Conservation (phyloP, 2,329 filamentous ascomycete genomes). For the Colletotrichum neosansevieriae region DNA sequence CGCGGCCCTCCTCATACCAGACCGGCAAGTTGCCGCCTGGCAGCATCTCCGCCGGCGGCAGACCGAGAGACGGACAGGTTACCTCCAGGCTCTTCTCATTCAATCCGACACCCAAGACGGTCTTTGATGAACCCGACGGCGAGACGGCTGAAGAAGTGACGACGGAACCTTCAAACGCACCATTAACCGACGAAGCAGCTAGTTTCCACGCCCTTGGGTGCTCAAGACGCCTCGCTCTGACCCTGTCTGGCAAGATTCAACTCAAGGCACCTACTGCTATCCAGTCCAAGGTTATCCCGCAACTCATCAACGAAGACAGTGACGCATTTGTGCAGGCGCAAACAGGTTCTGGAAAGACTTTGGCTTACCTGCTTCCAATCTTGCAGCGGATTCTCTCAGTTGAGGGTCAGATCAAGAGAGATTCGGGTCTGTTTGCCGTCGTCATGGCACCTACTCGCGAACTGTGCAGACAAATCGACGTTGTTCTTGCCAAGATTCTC, state of each 20-base stretch:
- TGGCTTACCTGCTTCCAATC: slow-evolving; percentile 94
- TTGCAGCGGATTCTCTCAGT: slow-evolving; percentile 88
- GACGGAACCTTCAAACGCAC: slow-evolving; percentile 88
- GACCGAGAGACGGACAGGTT: slow-evolving; percentile 63
- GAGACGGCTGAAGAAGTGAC: slow-evolving; percentile 59
- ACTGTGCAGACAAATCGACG: slow-evolving; percentile 91
- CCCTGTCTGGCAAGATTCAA: slow-evolving; percentile 86
- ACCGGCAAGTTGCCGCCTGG: slow-evolving; percentile 52
- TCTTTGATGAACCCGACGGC: slow-evolving; percentile 62
- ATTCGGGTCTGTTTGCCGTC: slow-evolving; percentile 92
- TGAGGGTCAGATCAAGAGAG: slow-evolving; percentile 78
- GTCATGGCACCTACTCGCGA: slow-evolving; percentile 95
- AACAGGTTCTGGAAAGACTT: slow-evolving; percentile 96
- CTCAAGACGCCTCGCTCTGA: slow-evolving; percentile 82
- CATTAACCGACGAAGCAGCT: slow-evolving; percentile 83
- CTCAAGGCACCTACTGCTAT: slow-evolving; percentile 94
- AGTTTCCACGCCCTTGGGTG: slow-evolving; percentile 90
- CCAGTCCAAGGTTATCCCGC: slow-evolving; percentile 88
- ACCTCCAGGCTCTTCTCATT: slow-evolving; percentile 93
- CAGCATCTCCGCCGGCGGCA: slow-evolving; percentile 47
- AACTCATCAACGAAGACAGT: slow-evolving; percentile 81
- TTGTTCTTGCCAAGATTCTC: slow-evolving; percentile 86
- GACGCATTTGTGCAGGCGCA: slow-evolving; percentile 98
- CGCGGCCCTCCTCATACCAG: slow-evolving; percentile 47
- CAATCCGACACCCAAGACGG: slow-evolving; percentile 81